Base-by-base conservation (phyloP, 805 yeast species). In the Saccharomycopsis sp. region DNA sequence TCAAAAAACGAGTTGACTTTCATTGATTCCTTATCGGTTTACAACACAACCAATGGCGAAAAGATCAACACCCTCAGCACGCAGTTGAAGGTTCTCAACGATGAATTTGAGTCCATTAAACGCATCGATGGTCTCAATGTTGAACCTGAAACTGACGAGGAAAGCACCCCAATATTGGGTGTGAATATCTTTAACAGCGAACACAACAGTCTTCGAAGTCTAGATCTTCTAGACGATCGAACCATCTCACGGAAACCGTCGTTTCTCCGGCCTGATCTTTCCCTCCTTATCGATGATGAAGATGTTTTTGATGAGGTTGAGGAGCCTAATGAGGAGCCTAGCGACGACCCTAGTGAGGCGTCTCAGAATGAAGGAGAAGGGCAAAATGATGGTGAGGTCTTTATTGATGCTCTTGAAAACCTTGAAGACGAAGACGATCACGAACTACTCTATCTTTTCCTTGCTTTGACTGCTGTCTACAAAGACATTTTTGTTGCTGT, bases 31-130 rank as follows among this genome's bases (percentile, higher is more conserved):
- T 23, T 57, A 3, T 38, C 44, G 19, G 22, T 15, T 1, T 53
- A 53, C 3, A 17, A 52, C 17, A 19, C 53, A 14, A 35, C 19
- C 3, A 17, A 47, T 47, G n/a, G 41, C 34, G 25, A 44, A 20
- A 53, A 57, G n/a, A 17, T 57, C 5, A 38, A 20, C 20, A 35
- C 53, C 3, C 17, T 57, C 38, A 47, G 38, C 12, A 35, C 49
- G 5, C 60, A 57, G 35, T 49, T 57, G 24, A 35, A 34, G 19
- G 25, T 42, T 50, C 23, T 57, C 15, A 20, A 47, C 1, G 17
- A 49, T 7, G 60, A 57, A 19, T 54, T 57, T 29, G 41, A 47
- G 19, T 12, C 19, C 15, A 52, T 57, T 3, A 57, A 47, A 53
- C 23, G 29, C 22, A 44, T 44, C 12, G 49, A 44, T 17, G 22